Base-by-base conservation (phyloP, 441 rosid genomes). In the Dalechampia spathulata region DNA sequence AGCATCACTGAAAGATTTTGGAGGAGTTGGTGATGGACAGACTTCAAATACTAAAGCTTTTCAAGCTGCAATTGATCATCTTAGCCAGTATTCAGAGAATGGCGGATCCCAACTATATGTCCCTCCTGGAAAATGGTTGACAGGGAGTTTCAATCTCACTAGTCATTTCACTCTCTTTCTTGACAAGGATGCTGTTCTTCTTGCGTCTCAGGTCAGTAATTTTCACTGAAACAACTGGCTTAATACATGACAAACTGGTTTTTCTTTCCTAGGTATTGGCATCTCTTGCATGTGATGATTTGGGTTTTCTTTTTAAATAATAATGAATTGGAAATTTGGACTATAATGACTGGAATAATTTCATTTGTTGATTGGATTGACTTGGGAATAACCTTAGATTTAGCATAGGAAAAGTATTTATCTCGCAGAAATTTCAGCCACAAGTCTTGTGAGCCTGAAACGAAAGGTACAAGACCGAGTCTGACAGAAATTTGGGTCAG, bases 131-230 rank as follows among this genome's bases (percentile, higher is more conserved):
- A 86, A 74, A 66, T 86, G 92, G 90, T 66, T 89, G 12, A 89
- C 96, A 6, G 95, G 95, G 30, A 82, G 96, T 62, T 83, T 89
- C 57, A 83, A 80, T 72, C 80, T 88, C 38, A 85, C 91, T n/a
- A 79, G 83, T 60, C 78, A 88, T 63, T 83, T 88, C 66, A 86
- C 96, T 55, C 85, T 89, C 48, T 89, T 72, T 62, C 75, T 89
- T 47, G 78, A 80, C 53, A 52, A 76, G 49, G 88, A 83, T 43
- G 96, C 95, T 4, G 69, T 74, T 51, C 71, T 83, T 50, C 80
- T 86, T 30, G 95, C 80, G 5, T 74, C 92, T 46, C 81, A 77
- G 86, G 96, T 85, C 7, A 55, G 38, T 27, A 44, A 5, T 32
- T 13, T 22, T 19, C 58, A 25, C 25, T 7, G 15, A 37, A 21